Base-by-base conservation (phyloP, 2,329 filamentous ascomycete genomes). In the Penicillium sp. region DNA sequence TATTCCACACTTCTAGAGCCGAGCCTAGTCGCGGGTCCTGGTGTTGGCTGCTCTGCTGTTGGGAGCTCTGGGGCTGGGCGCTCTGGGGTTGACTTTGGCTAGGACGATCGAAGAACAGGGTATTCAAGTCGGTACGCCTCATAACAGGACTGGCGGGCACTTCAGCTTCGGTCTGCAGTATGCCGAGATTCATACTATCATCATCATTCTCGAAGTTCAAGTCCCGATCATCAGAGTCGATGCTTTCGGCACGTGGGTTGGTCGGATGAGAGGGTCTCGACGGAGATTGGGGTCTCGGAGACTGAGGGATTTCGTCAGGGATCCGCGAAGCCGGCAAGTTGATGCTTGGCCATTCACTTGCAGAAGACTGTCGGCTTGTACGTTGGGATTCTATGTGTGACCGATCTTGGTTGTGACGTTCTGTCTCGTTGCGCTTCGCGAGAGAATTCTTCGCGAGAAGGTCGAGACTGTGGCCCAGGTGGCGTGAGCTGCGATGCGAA, bases 41-140 rank as follows among this genome's bases (percentile, higher is more conserved):
- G 6, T 11, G 1, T 3, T 20, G 18, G 18, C 3, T 20, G 18
- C 18, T 20, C 18, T 20, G 24, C 3, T 26, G 24, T 9, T 26
- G 24, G 24, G 24, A 26, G 24, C 24, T 9, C 9, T 9, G 24
- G 6, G 8, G 8, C 7, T 36, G 34, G 16, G 20, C 9, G 9
- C 16, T 23, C 18, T 32, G 29, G 6, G 6, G 29, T 18, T 18
- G 31, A n/a, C 6, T 20, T 22, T 8, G 10, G 24, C 35, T 14
- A 1, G 32, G 24, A 4, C 34, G 31, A 34, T 37, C 50, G 24
- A 54, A 54, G 34, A 37, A 52, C 10, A 37, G 20, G 11, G 5
- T 6, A 2, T 11, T 24, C 20, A 6, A 6, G 4, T 37, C 24
- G 35, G 35, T 37, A 23, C 35, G 35, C 18, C 20, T 24, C 20